Percentiles rank a stretch among this genome's conserved stretches.
Conservation (phyloP, 2,329 filamentous ascomycete species). For the Sclerotinia borealis region DNA sequence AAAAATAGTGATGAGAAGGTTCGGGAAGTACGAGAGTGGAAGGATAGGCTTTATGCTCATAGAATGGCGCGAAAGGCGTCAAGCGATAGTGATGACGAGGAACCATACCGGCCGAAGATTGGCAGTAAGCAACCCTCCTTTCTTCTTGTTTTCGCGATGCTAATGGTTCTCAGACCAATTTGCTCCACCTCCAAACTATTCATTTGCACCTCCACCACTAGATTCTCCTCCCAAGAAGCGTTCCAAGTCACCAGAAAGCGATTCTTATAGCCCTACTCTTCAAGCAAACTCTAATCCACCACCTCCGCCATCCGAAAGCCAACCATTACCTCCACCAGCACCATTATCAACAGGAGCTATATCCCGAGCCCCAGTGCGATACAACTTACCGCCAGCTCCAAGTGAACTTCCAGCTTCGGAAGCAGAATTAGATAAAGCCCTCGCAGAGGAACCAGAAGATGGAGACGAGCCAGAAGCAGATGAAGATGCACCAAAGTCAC, state of each 20-base stretch:
- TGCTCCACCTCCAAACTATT: conserved; percentile 52
- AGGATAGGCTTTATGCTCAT: conserved; percentile 70
- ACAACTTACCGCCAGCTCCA: conserved; percentile 49
- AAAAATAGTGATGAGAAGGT: conserved; percentile 78
- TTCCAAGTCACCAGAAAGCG: conserved; percentile 29
- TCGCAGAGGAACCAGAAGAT: conserved; percentile 35
- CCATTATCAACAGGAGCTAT: conserved; percentile 50
- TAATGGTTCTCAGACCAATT: conserved; percentile 45
- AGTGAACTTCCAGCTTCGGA: conserved; percentile 47
- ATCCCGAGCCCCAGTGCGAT: conserved; percentile 72
- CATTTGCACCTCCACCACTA: conserved; percentile 49
- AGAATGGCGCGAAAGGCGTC: conserved; percentile 44
- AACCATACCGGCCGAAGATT: conserved; percentile 37
- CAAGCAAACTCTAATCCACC: conserved; percentile 21
- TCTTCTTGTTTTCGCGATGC: neutral
- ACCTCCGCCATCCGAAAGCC: conserved; percentile 27
- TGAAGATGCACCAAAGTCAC: conserved; percentile 46
- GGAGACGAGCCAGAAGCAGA: conserved; percentile 30
- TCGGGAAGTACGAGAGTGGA: conserved; percentile 78
- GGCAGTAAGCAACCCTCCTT: conserved; percentile 37
- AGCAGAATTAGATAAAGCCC: conserved; percentile 43
- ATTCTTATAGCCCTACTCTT: conserved; percentile 19
- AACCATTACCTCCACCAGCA: conserved; percentile 27
- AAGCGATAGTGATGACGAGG: conserved; percentile 39
- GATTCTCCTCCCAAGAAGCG: conserved; percentile 38